Evolutionary conservation across 2,329 filamentous ascomycete species (phyloP).

Genomic region (Alternaria postmessia): DNA sequence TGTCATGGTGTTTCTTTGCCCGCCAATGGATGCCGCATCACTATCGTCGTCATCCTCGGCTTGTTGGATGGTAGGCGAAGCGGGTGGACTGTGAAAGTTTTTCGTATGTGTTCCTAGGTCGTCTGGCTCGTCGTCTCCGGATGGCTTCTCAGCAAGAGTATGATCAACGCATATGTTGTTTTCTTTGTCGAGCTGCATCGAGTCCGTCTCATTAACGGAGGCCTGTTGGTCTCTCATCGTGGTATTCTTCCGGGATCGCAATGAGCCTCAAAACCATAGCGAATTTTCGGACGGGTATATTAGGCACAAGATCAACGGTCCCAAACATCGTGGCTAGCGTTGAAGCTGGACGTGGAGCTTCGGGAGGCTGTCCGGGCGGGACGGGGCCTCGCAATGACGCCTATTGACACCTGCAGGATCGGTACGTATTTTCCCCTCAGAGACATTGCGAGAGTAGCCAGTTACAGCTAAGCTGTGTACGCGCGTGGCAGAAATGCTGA

Average conservation of each 20-base stretch:
- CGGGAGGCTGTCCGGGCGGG: conserved; percentile 6
- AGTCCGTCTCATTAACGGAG: neutral
- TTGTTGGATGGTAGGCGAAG: neutral
- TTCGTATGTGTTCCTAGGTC: neutral
- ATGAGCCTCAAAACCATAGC: neutral
- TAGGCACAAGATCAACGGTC: neutral
- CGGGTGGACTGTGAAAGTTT: neutral
- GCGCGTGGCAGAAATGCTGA: neutral
- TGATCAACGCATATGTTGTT: neutral
- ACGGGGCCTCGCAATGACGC: neutral
- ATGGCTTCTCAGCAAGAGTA: neutral
- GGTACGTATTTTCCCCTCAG: neutral
- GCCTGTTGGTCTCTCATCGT: neutral
- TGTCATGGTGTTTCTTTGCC: conserved; percentile 65
- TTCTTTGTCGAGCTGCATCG: neutral
- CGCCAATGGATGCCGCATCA: conserved; percentile 25
- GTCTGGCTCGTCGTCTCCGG: neutral
- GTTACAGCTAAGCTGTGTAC: neutral
- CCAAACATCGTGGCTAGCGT: neutral
- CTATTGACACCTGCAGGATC: neutral
- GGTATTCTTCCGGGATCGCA: neutral
- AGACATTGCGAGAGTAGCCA: neutral
- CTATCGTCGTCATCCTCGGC: conserved; percentile 10
- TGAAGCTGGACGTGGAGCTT: conserved; percentile 2
- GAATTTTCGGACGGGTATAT: neutral